Evolutionary conservation across 345 rosid species (phyloP), one percentile per base, ranked within the genome.

Genomic region (Populus tremula): DNA sequence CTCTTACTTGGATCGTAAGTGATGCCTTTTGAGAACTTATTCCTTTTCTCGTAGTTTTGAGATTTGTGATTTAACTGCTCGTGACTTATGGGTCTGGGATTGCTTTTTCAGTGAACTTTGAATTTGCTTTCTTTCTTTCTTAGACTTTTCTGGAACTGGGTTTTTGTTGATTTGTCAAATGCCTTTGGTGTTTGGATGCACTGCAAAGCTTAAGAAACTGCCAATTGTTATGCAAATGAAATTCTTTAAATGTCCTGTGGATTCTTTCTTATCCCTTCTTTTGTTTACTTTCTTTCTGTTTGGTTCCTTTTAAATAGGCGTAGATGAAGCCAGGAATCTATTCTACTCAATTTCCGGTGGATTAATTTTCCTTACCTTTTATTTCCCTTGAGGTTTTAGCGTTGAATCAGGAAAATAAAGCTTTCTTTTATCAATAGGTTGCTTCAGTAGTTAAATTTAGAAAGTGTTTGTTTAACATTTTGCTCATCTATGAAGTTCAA

Each of bases 1-100:
- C 82, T 84, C 85, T 91, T 90, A 76, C 96, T 92, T 93, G 84
- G 84, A 83, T 88, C 85, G 75, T 77, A 90, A 90, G 93, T 84
- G 97, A 91, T 94, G 88, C 97, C 83, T 78, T 80, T 67, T 39
- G 33, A 41, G 41, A 65, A 54, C 77, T 73, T 76, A 71, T 85
- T 85, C 74, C 66, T 67, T 63, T 77, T 73, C 78, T 77, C 77
- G 31, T 25, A 8, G 33, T 70, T 79, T 49, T 73, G 29, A 59
- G 64, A 23, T 49, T 50, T 69, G 53, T 78, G 31, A 10, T 80
- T 72, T 74, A 33, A 25, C 23, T 69, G 35, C 67, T 79, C 54
- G 39, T 43, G 64, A 18, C 74, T 49, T 23, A 23, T 50, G 78
- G 50, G 61, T 35, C 27, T 71, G 14, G 41, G 33, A 29, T 53